Evolutionary conservation across 1,139 yeast species (phyloP), one percentile per base, ranked within the genome.

Genomic region (Magnusiomyces magnusii): DNA sequence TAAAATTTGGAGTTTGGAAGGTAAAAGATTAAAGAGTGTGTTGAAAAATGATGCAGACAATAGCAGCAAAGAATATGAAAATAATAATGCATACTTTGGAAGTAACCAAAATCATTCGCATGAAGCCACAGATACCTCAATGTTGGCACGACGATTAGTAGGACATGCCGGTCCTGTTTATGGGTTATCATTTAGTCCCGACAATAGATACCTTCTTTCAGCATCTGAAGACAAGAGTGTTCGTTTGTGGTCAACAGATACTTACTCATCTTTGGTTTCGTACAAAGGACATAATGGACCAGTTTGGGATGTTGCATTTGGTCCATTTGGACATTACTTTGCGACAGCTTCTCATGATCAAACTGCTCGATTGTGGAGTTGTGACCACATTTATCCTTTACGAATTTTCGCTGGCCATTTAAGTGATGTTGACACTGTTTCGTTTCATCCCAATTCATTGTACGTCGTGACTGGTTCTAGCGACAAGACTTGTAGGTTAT

Each of bases 261-360:
- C 98, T 0, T 90, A 83, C 69, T 84, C 95, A 0, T 86, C 96
- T 1, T 78, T 95, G 56, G 99, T 93, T 1, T 82, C 93, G n/a
- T 93, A 93, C 73, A 90, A 89, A 71, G 98, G 98, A 3, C 99
- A 95, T 71, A 90, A 86, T 67, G 96, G 88, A 65, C 98, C 99
- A 1, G 87, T 95, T 34, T 95, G 99, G 99, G 99, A 95, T 70
- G 97, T 93, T 3, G 82, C 87, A 66, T 93, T 91, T 69, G 86
- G 96, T 2, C 99, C 99, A 1, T 77, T 88, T 68, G 99, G 99
- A 1, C 98, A 93, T 74, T 95, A 95, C 75, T 95, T 95, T 73
- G 97, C 95, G 15, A 91, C 97, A 0, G 97, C 96, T 0, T 90
- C 97, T 2, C 97, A 92, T 69, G 99, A 95, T 70, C 97, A 92